Conservation (phyloP, 345 rosid genomes). For the Lepidium aucheri region DNA sequence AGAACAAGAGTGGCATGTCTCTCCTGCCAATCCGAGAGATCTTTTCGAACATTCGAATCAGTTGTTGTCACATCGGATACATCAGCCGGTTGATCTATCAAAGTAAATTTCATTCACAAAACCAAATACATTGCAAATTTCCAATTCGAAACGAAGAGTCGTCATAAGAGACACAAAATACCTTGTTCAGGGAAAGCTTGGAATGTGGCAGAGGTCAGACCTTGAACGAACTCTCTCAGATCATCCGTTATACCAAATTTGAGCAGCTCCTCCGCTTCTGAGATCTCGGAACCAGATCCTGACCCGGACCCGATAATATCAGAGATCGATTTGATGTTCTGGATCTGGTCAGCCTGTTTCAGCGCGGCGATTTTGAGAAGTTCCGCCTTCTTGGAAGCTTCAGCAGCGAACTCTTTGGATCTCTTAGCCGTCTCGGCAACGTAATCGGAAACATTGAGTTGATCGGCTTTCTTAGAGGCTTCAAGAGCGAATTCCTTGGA, state of each 20-base stretch:
- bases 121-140: not conserved
- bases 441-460: constrained; percentile 64
- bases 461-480: constrained; percentile 94
- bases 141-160: not conserved
- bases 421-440: constrained; percentile 83
- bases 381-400: constrained; percentile 90
- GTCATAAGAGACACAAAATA: not conserved
- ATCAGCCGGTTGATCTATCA: constrained; percentile 27
- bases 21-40: constrained; percentile 95
- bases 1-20: constrained; percentile 93
- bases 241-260: constrained; percentile 81
- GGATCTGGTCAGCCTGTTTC: constrained; percentile 90
- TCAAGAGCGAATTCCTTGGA: constrained; percentile 87
- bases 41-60: constrained; percentile 70
- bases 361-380: constrained; percentile 67
- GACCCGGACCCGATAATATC: constrained; percentile 48
- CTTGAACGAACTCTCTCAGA: constrained; percentile 73
- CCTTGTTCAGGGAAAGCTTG: constrained; percentile 76
- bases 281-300: constrained; percentile 19
- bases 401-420: constrained; percentile 75
- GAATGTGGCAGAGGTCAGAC: constrained; percentile 70
- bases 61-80: constrained; percentile 33
- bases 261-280: constrained; percentile 44
- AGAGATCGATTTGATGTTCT: constrained; percentile 57
- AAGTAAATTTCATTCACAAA: not conserved